Evolutionary conservation across 129 eudicot species (phyloP).

Genomic region (Tanacetum coccineum): DNA sequence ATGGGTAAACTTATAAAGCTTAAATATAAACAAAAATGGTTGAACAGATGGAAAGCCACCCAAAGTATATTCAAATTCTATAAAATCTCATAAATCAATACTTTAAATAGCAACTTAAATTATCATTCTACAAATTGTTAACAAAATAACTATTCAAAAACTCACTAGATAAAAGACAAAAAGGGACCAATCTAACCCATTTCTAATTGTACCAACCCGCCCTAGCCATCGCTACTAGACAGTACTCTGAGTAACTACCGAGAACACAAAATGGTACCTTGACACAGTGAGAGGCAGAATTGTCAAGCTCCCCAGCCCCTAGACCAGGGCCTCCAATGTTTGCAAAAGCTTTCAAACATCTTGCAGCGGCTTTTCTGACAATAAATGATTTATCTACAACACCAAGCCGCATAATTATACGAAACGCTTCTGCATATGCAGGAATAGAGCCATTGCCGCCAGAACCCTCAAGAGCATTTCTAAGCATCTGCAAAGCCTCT

Average conservation of each 20-base stretch:
- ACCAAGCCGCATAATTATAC: slow-evolving; percentile 61
- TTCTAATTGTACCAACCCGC: not conserved
- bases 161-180: not conserved
- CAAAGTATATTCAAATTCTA: slow-evolving; percentile 2
- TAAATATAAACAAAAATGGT: not conserved
- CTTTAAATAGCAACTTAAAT: not conserved
- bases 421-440: slow-evolving; percentile 83
- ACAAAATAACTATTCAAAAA: not conserved
- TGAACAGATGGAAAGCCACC: slow-evolving; percentile 1
- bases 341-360: slow-evolving; percentile 91
- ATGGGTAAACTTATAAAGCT: not conserved
- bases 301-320: slow-evolving; percentile 83
- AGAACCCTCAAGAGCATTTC: slow-evolving; percentile 88
- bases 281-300: slow-evolving; percentile 65
- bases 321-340: slow-evolving; percentile 92
- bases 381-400: slow-evolving; percentile 81
- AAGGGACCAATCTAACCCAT: not conserved
- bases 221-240: not conserved
- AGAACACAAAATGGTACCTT: slow-evolving; percentile 49
- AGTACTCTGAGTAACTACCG: not conserved
- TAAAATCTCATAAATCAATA: not conserved
- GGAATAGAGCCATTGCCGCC: slow-evolving; percentile 71
- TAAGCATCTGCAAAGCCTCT: slow-evolving; percentile 93
- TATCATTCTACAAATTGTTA: not conserved
- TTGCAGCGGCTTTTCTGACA: slow-evolving; percentile 97